phyloP scores from a whole-genome alignment of 495 filamentous ascomycete genomes.

The Viridothelium virens region DNA sequence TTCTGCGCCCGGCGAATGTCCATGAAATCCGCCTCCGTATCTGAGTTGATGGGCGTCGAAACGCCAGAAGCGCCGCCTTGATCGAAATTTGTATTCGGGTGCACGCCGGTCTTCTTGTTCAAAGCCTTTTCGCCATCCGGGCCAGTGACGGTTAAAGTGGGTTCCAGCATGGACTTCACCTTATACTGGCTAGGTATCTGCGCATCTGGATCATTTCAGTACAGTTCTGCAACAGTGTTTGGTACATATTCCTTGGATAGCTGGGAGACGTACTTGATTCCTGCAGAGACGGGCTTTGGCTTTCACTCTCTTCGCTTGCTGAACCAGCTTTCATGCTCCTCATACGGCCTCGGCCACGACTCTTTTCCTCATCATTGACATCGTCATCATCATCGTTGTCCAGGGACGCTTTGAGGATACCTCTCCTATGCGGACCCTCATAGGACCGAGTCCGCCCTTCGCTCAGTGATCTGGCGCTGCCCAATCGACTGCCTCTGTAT shows the following conservation, averaged over 20 bases:
- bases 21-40: conserved; percentile 72
- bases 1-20: conserved; percentile 83
- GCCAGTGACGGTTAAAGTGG: conserved; percentile 54
- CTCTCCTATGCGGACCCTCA: conserved; percentile 12
- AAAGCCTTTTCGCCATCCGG: conserved; percentile 51
- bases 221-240: neutral
- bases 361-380: conserved; percentile 38
- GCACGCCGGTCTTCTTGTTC: conserved; percentile 57
- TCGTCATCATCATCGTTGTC: conserved; percentile 40
- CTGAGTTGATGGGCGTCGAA: conserved; percentile 75
- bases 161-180: conserved; percentile 54
- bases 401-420: conserved; percentile 13
- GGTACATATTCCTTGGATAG: neutral
- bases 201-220: conserved; percentile 54
- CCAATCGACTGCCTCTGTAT: conserved; percentile 7
- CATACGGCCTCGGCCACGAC: conserved; percentile 29
- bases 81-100: conserved; percentile 77
- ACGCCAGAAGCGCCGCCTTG: conserved; percentile 50
- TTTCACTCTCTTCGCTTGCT: conserved; percentile 23
- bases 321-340: conserved; percentile 30
- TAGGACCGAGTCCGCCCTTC: conserved; percentile 10
- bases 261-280: neutral
- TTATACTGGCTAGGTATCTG: conserved; percentile 69
- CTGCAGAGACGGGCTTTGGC: conserved; percentile 30
- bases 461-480: neutral